Conservation (phyloP, 2,329 filamentous ascomycete genomes). For the Furcasterigmium sp. region DNA sequence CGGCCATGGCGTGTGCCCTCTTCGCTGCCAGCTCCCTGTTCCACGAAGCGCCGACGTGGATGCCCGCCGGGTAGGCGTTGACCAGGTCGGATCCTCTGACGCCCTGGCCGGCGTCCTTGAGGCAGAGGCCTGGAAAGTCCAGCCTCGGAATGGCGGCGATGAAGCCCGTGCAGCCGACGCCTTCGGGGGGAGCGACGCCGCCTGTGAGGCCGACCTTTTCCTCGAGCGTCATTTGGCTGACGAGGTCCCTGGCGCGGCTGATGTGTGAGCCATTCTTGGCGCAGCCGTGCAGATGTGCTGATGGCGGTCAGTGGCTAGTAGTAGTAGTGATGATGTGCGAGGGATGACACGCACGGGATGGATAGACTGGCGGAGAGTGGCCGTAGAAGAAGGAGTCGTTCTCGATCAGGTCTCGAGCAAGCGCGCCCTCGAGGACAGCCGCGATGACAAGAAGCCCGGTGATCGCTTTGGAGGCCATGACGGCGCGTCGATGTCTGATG, state of each 20-base stretch:
- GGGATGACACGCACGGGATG: conserved; percentile 14
- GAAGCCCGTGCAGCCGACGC: conserved; percentile 76
- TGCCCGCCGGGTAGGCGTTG: conserved; percentile 74
- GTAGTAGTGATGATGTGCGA: neutral
- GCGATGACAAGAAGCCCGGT: neutral
- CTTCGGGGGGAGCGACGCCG: conserved; percentile 65
- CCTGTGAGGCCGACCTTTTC: conserved; percentile 97
- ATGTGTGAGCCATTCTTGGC: conserved; percentile 51
- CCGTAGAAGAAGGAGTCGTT: conserved; percentile 4
- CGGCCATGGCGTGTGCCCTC: conserved; percentile 41
- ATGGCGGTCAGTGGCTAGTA: neutral
- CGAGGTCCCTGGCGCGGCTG: conserved; percentile 68
- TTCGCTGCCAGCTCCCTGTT: conserved; percentile 62
- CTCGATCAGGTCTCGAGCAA: neutral
- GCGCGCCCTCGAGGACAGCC: neutral
- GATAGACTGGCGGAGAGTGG: conserved; percentile 18
- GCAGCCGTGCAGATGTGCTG: conserved; percentile 25
- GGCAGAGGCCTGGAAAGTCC: conserved; percentile 68
- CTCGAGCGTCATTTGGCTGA: conserved; percentile 73
- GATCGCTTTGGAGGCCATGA: neutral
- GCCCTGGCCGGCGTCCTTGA: conserved; percentile 82
- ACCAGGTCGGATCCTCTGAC: conserved; percentile 73
- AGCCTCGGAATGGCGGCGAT: conserved; percentile 66
- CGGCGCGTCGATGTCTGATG: neutral
- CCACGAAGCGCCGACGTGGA: conserved; percentile 80